Evolutionary conservation across 83 land plant species (phyloP).

Genomic region (Picea engelmannii): DNA sequence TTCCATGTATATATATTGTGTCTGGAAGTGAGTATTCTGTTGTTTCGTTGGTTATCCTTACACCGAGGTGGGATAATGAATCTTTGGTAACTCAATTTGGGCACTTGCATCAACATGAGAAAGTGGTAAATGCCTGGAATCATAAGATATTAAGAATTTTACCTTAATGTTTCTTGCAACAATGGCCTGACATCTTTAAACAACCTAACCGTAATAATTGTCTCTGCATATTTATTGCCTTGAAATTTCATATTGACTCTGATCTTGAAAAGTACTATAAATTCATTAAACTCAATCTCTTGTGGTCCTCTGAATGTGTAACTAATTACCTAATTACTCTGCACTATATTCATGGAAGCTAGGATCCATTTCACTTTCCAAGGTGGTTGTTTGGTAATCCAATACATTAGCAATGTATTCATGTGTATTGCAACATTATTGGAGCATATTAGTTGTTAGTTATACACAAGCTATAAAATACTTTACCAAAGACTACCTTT

Average conservation of each 20-base stretch:
- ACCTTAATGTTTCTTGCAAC: background rate
- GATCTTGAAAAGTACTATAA: background rate
- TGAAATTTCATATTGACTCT: background rate
- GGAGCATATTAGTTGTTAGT: background rate
- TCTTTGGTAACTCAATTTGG: background rate
- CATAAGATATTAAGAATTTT: background rate
- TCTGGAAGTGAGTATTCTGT: background rate
- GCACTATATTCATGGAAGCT: background rate
- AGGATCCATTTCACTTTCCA: background rate
- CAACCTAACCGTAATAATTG: background rate
- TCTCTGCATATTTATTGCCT: background rate
- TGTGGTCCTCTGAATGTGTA: background rate
- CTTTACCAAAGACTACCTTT: no score
- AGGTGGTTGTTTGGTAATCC: background rate
- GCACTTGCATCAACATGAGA: background rate
- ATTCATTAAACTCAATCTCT: background rate
- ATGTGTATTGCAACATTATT: background rate
- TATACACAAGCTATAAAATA: background rate
- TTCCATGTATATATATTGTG: no score
- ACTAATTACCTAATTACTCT: background rate
- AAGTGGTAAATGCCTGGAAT: background rate
- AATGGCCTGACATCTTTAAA: background rate
- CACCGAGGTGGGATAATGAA: background rate
- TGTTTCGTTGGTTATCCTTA: background rate
- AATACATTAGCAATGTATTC: background rate